Evolutionary conservation across 2,329 filamentous ascomycete species (phyloP).

Genomic region (Stachybotrys echinatus): DNA sequence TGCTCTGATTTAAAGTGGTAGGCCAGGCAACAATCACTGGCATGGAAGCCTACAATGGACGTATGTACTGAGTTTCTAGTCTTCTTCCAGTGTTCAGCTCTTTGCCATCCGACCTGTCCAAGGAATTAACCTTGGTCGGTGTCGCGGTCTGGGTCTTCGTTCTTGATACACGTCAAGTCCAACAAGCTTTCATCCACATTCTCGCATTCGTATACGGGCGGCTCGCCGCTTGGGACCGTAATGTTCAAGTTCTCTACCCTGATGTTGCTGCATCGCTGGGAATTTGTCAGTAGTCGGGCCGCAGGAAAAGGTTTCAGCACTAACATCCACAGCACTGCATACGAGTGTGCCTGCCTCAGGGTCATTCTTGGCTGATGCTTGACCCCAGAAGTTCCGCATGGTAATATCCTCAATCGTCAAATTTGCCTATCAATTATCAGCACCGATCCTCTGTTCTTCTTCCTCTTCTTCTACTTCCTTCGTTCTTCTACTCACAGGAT

Average conservation of each 20-base stretch:
- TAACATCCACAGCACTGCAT: slow-evolving; percentile 22
- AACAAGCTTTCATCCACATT: slow-evolving; percentile 11
- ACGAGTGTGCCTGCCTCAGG: slow-evolving; percentile 20
- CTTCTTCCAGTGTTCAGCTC: too few relatives aligned
- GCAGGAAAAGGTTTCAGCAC: not conserved
- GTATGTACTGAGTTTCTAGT: too few relatives aligned
- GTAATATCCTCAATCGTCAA: slow-evolving; percentile 18
- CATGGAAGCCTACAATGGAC: too few relatives aligned
- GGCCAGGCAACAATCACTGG: too few relatives aligned
- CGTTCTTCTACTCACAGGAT: slow-evolving; percentile 6
- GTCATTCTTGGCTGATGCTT: slow-evolving; percentile 19
- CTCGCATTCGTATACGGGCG: slow-evolving; percentile 15
- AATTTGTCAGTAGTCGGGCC: not conserved
- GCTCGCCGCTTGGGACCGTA: slow-evolving; percentile 14
- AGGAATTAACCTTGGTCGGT: not conserved
- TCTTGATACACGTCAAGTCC: slow-evolving; percentile 10
- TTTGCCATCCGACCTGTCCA: too few relatives aligned
- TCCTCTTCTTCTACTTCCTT: too few relatives aligned
- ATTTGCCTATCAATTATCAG: slow-evolving; percentile 10
- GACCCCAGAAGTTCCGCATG: slow-evolving; percentile 23
- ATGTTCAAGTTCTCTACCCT: slow-evolving; percentile 13
- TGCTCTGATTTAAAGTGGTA: too few relatives aligned
- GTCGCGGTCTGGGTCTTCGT: not conserved
- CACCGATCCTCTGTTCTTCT: accelerated
- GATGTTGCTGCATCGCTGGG: slow-evolving; percentile 17